A percentile compares a stretch with the other conserved stretches of the same genome.
Conservation (phyloP, 352 stramenopile genomes). For the Phytophthora parvispora region DNA sequence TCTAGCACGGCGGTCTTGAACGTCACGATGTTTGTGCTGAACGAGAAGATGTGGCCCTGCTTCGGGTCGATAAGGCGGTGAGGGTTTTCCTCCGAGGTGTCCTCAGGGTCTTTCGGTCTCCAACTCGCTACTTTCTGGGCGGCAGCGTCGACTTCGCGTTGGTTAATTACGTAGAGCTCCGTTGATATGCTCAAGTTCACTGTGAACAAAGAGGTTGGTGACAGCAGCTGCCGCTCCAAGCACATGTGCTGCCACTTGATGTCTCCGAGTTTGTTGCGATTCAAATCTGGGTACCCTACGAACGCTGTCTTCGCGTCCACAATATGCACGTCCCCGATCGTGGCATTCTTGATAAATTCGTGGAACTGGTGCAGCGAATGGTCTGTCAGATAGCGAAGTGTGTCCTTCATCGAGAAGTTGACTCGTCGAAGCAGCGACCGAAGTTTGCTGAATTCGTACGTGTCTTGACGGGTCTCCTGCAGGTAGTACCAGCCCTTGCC, state of each 20-base stretch:
- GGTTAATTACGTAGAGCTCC: slow-evolving; percentile 82
- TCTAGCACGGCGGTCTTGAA: slow-evolving; percentile 73
- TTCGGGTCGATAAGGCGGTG: slow-evolving; percentile 53
- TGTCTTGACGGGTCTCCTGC: slow-evolving; percentile 86
- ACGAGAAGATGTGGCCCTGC: slow-evolving; percentile 67
- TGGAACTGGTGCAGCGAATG: slow-evolving; percentile 83
- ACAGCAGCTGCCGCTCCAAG: slow-evolving; percentile 69
- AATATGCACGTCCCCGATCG: slow-evolving; percentile 74
- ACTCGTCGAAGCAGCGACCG: slow-evolving; percentile 76
- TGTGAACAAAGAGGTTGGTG: slow-evolving; percentile 74
- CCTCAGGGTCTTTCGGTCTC: slow-evolving; percentile 76
- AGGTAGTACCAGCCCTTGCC: slow-evolving; percentile 91
- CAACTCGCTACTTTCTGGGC: slow-evolving; percentile 62
- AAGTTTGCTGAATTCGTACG: slow-evolving; percentile 91
- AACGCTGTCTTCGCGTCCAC: slow-evolving; percentile 79
- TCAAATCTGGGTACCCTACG: slow-evolving; percentile 72
- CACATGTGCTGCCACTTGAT: slow-evolving; percentile 88
- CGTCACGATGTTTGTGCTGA: slow-evolving; percentile 70
- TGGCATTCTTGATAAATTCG: slow-evolving; percentile 69
- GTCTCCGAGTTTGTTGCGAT: slow-evolving; percentile 66
- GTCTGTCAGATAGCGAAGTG: slow-evolving; percentile 75
- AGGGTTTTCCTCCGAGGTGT: slow-evolving; percentile 71
- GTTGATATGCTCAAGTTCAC: slow-evolving; percentile 78
- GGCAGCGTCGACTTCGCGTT: slow-evolving; percentile 70
- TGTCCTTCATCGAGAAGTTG: slow-evolving; percentile 90